Evolutionary conservation across 139 green algal genomes (phyloP), one percentile per base, ranked within the genome.

Genomic region (Mychonastes homosphaera): DNA sequence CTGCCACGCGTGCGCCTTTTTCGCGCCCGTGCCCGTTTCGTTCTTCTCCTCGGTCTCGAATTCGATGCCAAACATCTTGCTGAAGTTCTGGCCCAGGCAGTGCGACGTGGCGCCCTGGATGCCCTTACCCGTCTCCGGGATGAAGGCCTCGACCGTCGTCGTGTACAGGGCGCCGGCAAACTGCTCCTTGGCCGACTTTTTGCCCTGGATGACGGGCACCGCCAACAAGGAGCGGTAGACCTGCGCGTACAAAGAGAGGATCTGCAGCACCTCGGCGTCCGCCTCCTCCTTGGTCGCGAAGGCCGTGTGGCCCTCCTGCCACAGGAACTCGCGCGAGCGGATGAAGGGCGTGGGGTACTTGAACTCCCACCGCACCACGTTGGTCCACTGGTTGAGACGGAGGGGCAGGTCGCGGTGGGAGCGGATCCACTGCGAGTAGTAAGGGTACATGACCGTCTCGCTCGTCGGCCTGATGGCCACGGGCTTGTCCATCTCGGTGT

Each of bases 331-430:
- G 34, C 89, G 58, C 46, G 60, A 72, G 67, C 90, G 79, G 67
- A 99, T 97, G 84, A 99, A 99, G 47, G 92, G 92, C 21, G 92
- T 98, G 39, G 92, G 93, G 76, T 99, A 84, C 75, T 96, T 98
- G 84, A 98, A 98, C 80, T 99, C 92, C 92, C 93, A 98, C 27
- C 92, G 84, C 69, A 99, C 89, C 52, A 98, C 89, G 65, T 95
- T 96, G 66, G 86, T 96, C 92, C 92, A 96, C 81, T 99, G 92
- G 78, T 99, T 99, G 15, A 99, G 76, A 34, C 84, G 82, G 63
- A 99, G 69, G 4, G 92, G 92, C 71, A 99, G 80, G 78, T 99
- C 92, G 52, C 92, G 75, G 80, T 98, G 91, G 56, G 62, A 85
- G 39, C 86, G 83, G 62, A 98, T 95, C 92, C 92, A 98, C 62